Base-by-base conservation (phyloP, 2,329 filamentous ascomycete genomes). In the Lasiodiplodia sp. region DNA sequence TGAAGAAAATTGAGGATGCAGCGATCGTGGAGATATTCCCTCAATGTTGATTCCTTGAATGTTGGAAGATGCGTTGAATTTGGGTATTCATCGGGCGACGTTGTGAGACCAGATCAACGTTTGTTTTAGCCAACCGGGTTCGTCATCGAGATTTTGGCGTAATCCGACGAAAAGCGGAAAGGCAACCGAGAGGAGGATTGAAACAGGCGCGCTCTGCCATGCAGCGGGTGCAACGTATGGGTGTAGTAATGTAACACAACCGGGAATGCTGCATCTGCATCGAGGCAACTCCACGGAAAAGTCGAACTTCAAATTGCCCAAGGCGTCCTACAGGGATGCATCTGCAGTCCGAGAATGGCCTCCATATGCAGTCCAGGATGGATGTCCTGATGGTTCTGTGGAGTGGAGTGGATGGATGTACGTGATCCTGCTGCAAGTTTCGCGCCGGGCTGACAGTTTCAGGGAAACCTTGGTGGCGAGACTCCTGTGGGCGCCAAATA, bases 251-350 rank as follows among this genome's bases (percentile, higher is more conserved):
- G 47, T 64, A 28, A 31, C n/a, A 64, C 60, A 7, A 10, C 47
- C 37, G 60, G 28, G 28, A 37, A n/a, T n/a, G 31, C 34, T n/a
- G 16, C 60, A 64, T 52, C 8, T 64, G 60, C 60, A 52, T 52
- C 28, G 2, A 23, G 4, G 18, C 28, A 14, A 18, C n/a, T 23
- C 12, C 31, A 11, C 16, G 60, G 25, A 10, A 49, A 37, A 7
- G 38, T 10, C 28, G n/a, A 51, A 23, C 18, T 64, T 52, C 44
- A 28, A 37, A 16, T 31, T 12, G 2, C 25, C 60, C 28, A 16
- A 34, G 53, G 18, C 34, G 31, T 21, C 4, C 5, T 16, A 16
- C 58, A 49, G 28, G 40, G 58, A 34, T 49, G 23, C 14, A 34
- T n/a, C 58, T 49, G 25, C 58, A 28, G n/a, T 63, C 37, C 40